Evolutionary conservation across 208 protist genomes (phyloP), one percentile per base, ranked within the genome.

Genomic region (Wallacemonas sp.): DNA sequence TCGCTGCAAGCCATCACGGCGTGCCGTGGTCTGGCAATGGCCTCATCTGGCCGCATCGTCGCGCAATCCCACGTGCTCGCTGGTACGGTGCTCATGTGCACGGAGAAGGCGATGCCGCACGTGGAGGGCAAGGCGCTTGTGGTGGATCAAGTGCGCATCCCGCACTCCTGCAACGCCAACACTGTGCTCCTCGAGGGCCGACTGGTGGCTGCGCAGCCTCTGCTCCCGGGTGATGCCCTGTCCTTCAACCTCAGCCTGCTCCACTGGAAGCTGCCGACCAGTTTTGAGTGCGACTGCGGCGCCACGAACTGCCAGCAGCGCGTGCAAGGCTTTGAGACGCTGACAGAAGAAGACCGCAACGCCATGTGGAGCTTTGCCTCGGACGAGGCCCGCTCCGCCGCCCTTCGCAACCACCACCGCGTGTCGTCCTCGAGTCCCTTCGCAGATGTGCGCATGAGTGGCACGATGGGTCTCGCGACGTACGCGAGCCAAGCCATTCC

Each of bases 101-200:
- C 75, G 17, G 51, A 58, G n/a, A 61, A 49, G 26, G 55, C 55
- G 12, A 30, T 62, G 56, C 66, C 77, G 22, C 44, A 58, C 63
- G 64, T 79, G 39, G 68, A 82, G 51, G 64, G 66, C 9, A 58
- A 70, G 26, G 70, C 66, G 42, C 60, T 85, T 22, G 67, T 87
- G 49, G 42, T 90, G 15, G 80, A 79, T 34, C 51, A 64, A 30
- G 62, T 93, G 42, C 79, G 72, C 39, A 70, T 94, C 19, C 72
- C 77, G 24, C 88, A 94, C 73, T 73, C 75, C 27, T 94, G 88
- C 72, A 79, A 91, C 55, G 85, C 88, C 26, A 91, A 90, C 72
- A 85, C 76, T 8, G 66, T 77, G 30, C 38, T 94, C 1, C 54
- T 95, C 19, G 84, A 91, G 62, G 79, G 79, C 26, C 72, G 71